phyloP scores from a whole-genome alignment of 2,329 filamentous ascomycete species.

The Penicillium nordicum region DNA sequence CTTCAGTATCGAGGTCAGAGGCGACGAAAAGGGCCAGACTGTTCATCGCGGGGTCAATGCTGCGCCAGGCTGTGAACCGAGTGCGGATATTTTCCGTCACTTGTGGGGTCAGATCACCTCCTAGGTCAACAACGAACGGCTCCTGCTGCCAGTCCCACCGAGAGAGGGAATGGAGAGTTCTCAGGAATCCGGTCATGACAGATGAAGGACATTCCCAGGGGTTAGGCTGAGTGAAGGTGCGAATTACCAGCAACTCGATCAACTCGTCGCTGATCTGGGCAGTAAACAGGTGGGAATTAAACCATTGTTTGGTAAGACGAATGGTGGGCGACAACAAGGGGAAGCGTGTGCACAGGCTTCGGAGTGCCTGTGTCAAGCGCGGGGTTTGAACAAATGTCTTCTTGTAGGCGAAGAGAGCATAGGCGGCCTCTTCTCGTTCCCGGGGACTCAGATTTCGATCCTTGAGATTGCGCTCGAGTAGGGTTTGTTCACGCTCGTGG shows the following conservation, averaged over 20 bases:
- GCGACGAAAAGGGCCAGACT: constrained; percentile 76
- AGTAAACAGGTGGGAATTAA: constrained; percentile 73
- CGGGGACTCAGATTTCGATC: constrained; percentile 66
- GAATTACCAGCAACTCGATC: constrained; percentile 76
- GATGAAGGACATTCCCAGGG: constrained; percentile 78
- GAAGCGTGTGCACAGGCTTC: constrained; percentile 75
- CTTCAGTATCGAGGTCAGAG: constrained; percentile 72
- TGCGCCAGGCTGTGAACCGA: constrained; percentile 78
- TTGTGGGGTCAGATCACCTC: constrained; percentile 57
- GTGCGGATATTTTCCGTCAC: constrained; percentile 63
- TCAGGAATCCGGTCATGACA: constrained; percentile 73
- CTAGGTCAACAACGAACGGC: constrained; percentile 75
- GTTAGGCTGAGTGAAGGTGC: constrained; percentile 74
- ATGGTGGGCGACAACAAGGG: constrained; percentile 77
- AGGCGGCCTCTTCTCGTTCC: constrained; percentile 65
- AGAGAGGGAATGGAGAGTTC: constrained; percentile 74
- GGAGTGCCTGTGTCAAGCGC: constrained; percentile 75
- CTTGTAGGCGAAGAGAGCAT: constrained; percentile 67
- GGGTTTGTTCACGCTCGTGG: constrained; percentile 77
- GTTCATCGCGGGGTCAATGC: constrained; percentile 85
- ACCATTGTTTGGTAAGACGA: constrained; percentile 85
- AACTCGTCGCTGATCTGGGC: constrained; percentile 75
- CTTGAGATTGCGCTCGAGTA: constrained; percentile 75
- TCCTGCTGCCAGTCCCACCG: constrained; percentile 89
- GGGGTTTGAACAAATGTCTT: constrained; percentile 69